phyloP scores from a whole-genome alignment of 352 stramenopile species.

The Hyaloperonospora brassicae region DNA sequence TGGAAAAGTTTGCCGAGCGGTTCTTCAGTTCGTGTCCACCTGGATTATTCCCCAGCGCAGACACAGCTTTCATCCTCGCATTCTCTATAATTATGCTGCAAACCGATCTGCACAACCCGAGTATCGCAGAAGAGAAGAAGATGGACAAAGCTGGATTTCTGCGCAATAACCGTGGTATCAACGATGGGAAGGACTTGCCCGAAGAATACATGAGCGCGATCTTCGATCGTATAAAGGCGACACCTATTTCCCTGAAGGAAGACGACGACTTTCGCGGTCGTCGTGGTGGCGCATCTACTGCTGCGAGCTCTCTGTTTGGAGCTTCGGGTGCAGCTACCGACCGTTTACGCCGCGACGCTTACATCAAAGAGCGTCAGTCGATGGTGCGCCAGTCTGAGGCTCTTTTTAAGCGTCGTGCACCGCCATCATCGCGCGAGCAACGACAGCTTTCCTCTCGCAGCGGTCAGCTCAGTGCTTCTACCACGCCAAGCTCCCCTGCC shows the following conservation, averaged over 20 bases:
- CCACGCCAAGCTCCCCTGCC: conserved; percentile 1
- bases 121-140: conserved; percentile 92
- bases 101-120: conserved; percentile 98
- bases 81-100: conserved; percentile 90
- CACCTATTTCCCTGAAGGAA: conserved; percentile 95
- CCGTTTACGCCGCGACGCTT: conserved; percentile 67
- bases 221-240: conserved; percentile 94
- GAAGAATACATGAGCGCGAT: conserved; percentile 91
- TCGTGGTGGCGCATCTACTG: conserved; percentile 25
- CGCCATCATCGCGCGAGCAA: conserved; percentile 21
- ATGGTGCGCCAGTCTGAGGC: conserved; percentile 76
- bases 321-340: conserved; percentile 47
- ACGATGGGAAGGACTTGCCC: conserved; percentile 92
- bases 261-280: conserved; percentile 80
- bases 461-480: conserved; percentile 6
- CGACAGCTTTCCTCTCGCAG: conserved; percentile 19
- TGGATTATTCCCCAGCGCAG: conserved; percentile 89
- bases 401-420: conserved; percentile 60
- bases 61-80: conserved; percentile 97
- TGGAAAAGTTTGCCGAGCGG: conserved; percentile 99
- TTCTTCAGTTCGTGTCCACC: conserved; percentile 66
- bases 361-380: conserved; percentile 76
- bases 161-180: conserved; percentile 96
- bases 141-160: conserved; percentile 97
- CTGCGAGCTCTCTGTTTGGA: conserved; percentile 50